Evolutionary conservation across 2,329 filamentous ascomycete genomes (phyloP), one percentile per base, ranked within the genome.

Genomic region (Clarireedia monteithiana): DNA sequence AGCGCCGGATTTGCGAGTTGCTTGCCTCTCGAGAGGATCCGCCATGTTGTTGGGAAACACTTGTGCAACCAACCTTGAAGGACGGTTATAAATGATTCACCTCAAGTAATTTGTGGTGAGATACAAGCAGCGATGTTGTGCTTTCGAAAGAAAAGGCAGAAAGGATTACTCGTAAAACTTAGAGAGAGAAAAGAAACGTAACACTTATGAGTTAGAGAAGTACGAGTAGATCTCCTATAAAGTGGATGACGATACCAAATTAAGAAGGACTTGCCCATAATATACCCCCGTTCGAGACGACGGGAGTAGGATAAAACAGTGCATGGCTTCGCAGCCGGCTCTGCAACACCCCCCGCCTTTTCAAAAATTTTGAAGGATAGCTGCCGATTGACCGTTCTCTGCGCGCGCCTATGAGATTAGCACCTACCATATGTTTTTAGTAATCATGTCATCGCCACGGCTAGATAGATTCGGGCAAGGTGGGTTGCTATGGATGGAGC

Each of bases 1-100:
- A 50, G 46, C 53, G 34, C 26, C 39, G 26, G 53, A 55, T 38
- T 55, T 55, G 9, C 20, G 15, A 12, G 53, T 55, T 26, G 38
- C 46, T 44, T 50, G 38, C 27, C 38, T 49, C n/a, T 26, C 23
- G 23, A 55, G n/a, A 5, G 17, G 17, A 20, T 55, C 17, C 12
- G 38, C 15, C 53, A 55, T 55, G 23, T n/a, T 42, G 14, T 27
- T 12, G 17, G n/a, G 17, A 24, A 17, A 17, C 14, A 10, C 24
- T 17, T 42, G 20, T 15, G 30, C n/a, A 42, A 20, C 39, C 39
- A 42, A 20, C 3, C 39, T 42, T 42, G 39, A 6, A 7, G n/a
- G 39, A 6, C 20, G 39, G 6, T 17, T 42, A 20, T 20, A 20
- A 10, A n/a, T 42, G 5, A 20, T n/a, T 42, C 17, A 20, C 17